phyloP scores from a whole-genome alignment of 23 red algal species.

The Gracilaria caudata region DNA sequence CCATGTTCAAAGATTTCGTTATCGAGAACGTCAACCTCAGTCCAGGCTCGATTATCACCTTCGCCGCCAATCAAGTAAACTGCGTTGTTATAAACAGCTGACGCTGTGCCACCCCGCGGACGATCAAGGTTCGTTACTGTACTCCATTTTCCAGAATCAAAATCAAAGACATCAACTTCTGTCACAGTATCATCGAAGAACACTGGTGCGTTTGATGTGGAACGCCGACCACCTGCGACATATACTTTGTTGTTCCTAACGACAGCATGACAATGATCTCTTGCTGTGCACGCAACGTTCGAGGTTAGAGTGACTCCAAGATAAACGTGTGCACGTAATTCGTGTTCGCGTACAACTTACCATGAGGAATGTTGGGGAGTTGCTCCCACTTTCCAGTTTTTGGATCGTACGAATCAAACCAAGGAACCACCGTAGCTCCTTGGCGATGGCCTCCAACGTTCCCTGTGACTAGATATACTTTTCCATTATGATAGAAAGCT shows the following conservation, averaged over 20 bases:
- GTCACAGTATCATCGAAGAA: slow-evolving; percentile 56
- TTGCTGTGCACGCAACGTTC: background rate
- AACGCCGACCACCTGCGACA: slow-evolving; percentile 67
- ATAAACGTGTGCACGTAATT: too few relatives aligned
- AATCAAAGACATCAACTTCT: slow-evolving; percentile 67
- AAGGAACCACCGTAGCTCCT: slow-evolving; percentile 53
- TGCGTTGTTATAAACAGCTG: slow-evolving; percentile 19
- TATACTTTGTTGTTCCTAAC: slow-evolving; percentile 43
- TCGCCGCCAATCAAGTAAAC: slow-evolving; percentile 63
- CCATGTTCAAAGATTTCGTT: slow-evolving; percentile 11
- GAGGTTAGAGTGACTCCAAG: slow-evolving; percentile 10
- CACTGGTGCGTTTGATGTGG: slow-evolving; percentile 15
- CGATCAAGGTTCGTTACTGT: slow-evolving; percentile 31
- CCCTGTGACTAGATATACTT: slow-evolving; percentile 53
- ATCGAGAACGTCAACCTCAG: slow-evolving; percentile 53
- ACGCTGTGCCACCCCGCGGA: slow-evolving; percentile 56
- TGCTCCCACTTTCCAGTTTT: slow-evolving; percentile 52
- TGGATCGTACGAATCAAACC: slow-evolving; percentile 69
- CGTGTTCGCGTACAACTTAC: slow-evolving; percentile 27
- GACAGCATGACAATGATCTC: slow-evolving; percentile 71
- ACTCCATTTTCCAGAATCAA: slow-evolving; percentile 28
- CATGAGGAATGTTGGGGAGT: slow-evolving; percentile 63
- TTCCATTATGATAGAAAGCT: slow-evolving; percentile 48
- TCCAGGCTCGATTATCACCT: slow-evolving; percentile 59
- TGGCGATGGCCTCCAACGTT: slow-evolving; percentile 74